Base-by-base conservation (phyloP, 495 filamentous ascomycete species). In the Podospora didyma region DNA sequence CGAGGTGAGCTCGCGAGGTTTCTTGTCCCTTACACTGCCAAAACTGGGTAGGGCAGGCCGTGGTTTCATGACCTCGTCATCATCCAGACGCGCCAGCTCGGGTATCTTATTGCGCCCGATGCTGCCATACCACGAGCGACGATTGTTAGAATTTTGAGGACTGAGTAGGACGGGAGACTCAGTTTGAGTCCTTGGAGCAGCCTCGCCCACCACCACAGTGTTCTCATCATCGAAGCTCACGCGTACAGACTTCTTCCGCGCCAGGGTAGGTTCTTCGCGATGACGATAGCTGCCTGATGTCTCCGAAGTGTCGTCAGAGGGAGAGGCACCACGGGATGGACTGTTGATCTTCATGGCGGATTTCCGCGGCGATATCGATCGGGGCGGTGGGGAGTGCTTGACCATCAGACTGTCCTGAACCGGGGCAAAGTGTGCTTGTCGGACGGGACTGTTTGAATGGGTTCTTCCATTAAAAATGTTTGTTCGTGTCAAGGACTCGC, bases 211-310 rank as follows among this genome's bases (percentile, higher is more conserved):
- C 51, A 85, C 70, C 41, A 84, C 62, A 16, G 65, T 68, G 24
- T 62, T 72, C 21, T 82, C 80, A 21, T 95, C 90, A 59, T 94
- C 89, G 62, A 96, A 96, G 70, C 90, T 96, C 59, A 96, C 92
- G 50, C 90, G 83, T 7, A 80, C 85, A 23, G 76, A 73, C 64
- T 87, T 92, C 69, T 85, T 93, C 45, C 82, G 86, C 5, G 72
- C 54, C 23, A 76, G 69, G 5, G 65, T 56, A 11, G 76, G 74
- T 22, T 91, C 89, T 21, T 90, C 87, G 7, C 45, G 54, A 41
- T 58, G 57, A 26, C 58, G 55, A 20, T 51, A 39, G 12, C 61
- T 49, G 11, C 31, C 46, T 2, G 75, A 75, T 3, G 66, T 60
- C 56, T 78, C 76, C 7, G 74, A 76, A 7, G 63, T 56, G 26